Evolutionary conservation across 2,329 filamentous ascomycete species (phyloP).

Genomic region (Monilinia vaccinii-corymbosi): DNA sequence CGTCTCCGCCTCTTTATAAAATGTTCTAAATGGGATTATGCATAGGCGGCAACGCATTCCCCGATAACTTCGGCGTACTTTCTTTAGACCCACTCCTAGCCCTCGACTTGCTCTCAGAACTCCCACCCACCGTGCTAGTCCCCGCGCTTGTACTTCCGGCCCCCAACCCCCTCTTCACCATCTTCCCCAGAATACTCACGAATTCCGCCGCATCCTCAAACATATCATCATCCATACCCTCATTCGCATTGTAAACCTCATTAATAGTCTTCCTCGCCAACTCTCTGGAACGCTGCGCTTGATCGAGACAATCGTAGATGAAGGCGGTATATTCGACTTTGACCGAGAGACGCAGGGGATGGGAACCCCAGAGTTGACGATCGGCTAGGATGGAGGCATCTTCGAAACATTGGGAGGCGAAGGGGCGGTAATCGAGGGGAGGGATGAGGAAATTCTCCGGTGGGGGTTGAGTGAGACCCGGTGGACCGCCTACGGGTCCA

Average conservation of each 20-base stretch:
- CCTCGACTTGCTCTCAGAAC: neutral
- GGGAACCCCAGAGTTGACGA: slow-evolving; percentile 70
- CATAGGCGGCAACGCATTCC: neutral
- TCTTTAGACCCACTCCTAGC: neutral
- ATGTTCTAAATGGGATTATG: slow-evolving; percentile 3
- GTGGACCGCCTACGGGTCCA: slow-evolving; percentile 37
- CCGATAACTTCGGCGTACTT: neutral
- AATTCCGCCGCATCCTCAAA: slow-evolving; percentile 87
- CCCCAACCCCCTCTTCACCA: slow-evolving; percentile 64
- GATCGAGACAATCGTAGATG: slow-evolving; percentile 84
- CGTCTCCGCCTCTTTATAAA: too few relatives aligned
- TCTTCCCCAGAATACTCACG: slow-evolving; percentile 75
- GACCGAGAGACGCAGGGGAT: slow-evolving; percentile 80
- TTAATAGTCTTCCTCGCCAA: slow-evolving; percentile 76
- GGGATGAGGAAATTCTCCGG: slow-evolving; percentile 65
- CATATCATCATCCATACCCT: slow-evolving; percentile 92
- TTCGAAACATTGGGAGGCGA: slow-evolving; percentile 72
- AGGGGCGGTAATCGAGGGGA: slow-evolving; percentile 68
- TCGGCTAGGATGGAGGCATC: slow-evolving; percentile 70
- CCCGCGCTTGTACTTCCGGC: slow-evolving; percentile 16
- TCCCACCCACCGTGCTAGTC: slow-evolving; percentile 19
- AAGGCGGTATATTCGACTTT: slow-evolving; percentile 92
- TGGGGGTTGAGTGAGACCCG: slow-evolving; percentile 31
- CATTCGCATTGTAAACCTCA: slow-evolving; percentile 83
- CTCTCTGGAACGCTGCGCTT: slow-evolving; percentile 64